Base-by-base conservation (phyloP, 805 yeast species). In the Starmerella floris region DNA sequence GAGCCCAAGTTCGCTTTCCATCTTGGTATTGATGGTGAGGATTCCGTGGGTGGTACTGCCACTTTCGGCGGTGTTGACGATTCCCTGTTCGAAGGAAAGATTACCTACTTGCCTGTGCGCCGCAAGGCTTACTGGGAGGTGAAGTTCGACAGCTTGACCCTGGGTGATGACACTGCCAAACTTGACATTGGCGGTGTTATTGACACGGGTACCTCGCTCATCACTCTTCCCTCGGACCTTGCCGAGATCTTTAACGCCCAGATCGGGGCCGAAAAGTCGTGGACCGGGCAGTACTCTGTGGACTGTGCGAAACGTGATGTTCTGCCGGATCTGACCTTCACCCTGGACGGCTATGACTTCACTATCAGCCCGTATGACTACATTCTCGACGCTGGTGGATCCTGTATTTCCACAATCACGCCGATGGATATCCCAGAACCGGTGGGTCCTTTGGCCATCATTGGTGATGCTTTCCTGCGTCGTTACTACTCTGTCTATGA, bases 101-200 rank as follows among this genome's bases (percentile, higher is more conserved):
- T 91, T 57, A 82, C 88, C 41, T 85, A 94, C 85, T 74, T 91
- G 65, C 98, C 98, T 46, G 93, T 91, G 49, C 84, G 98, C 72
- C 83, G 98, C 74, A 85, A 87, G 77, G 98, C 97, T 27, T 91
- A 91, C 75, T 91, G 98, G 98, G 98, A 91, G 72, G 98, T 91
- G 47, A 75, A 79, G 55, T 80, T 91, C 54, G 84, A 84, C 55
- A 87, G 94, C 55, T 70, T 91, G 61, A 83, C 87, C 35, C 72
- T 91, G 50, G 98, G 98, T 57, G 82, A 81, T 53, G 94, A 91
- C 67, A 82, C 73, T 58, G 95, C 97, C 39, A 74, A 71, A 55
- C 75, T 91, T 58, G 74, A 72, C 53, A 78, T 85, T 49, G 98
- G 98, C 62, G 98, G 96, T 57, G 95, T 95, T 48, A 85, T 91